A percentile compares a stretch with the other conserved stretches of the same genome.
Conservation (phyloP, 2,329 filamentous ascomycete genomes). For the Curvularia eragrostidis region DNA sequence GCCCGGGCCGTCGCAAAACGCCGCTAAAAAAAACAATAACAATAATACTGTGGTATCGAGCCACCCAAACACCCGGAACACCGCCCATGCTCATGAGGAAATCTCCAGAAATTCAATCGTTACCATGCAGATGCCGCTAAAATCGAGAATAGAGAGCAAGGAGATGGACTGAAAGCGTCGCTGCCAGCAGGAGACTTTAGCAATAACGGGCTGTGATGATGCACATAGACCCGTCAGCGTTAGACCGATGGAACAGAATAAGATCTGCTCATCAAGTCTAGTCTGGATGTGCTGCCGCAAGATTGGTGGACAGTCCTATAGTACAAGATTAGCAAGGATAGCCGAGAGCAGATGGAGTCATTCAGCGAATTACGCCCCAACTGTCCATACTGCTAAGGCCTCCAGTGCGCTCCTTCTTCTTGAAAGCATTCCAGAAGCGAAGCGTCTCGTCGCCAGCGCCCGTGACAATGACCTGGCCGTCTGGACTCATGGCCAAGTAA, state of each 20-base stretch:
- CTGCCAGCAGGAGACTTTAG: not conserved
- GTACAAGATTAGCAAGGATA: slow-evolving; percentile 10
- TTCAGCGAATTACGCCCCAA: slow-evolving; percentile 79
- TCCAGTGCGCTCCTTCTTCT: slow-evolving; percentile 73
- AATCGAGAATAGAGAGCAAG: slow-evolving; percentile 4
- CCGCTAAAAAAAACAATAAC: slow-evolving; percentile 2
- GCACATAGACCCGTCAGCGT: slow-evolving; percentile 9
- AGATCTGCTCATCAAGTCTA: not conserved
- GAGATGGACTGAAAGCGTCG: slow-evolving; percentile 1
- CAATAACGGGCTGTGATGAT: slow-evolving; percentile 8
- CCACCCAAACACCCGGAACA: slow-evolving; percentile 8
- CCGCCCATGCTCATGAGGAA: slow-evolving; percentile 14
- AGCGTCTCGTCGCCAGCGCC: slow-evolving; percentile 96
- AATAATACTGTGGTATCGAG: slow-evolving; percentile 16
- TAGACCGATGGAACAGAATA: not conserved
- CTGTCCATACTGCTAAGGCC: slow-evolving; percentile 68
- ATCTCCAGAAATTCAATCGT: slow-evolving; percentile 7
- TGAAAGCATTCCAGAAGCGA: slow-evolving; percentile 96
- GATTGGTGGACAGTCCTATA: slow-evolving; percentile 7
- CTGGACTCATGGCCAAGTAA: slow-evolving; percentile 96
- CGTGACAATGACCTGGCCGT: slow-evolving; percentile 91
- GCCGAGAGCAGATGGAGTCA: slow-evolving; percentile 2
- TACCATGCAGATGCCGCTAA: slow-evolving; percentile 16
- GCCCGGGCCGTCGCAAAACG: not conserved
- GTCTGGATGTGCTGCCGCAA: not conserved